Evolutionary conservation across 805 yeast species (phyloP).

Genomic region (Kuraishia molischiana): DNA sequence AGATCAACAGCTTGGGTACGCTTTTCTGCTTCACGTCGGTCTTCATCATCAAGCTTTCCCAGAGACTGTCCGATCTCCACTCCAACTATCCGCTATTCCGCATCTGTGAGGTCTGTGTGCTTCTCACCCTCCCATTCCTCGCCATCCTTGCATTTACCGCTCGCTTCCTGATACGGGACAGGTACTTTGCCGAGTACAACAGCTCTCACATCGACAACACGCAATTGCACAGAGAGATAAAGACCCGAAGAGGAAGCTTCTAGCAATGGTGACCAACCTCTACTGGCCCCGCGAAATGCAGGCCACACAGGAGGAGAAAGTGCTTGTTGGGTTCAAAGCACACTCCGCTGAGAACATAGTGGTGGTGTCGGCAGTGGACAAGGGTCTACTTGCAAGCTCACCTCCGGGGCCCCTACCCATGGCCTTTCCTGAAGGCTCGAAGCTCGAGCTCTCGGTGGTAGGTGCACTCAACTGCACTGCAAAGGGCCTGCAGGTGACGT

Average conservation of each 20-base stretch:
- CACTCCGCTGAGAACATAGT: not conserved
- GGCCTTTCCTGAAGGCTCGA: not conserved
- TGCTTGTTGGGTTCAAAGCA: not conserved
- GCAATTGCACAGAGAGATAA: not conserved
- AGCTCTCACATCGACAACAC: not conserved
- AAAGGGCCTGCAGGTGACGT: not conserved
- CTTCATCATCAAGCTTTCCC: not conserved
- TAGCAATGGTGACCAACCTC: constrained; percentile 4
- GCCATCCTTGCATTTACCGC: not conserved
- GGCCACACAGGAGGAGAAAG: not conserved
- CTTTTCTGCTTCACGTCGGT: too few species aligned
- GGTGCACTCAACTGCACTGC: not conserved
- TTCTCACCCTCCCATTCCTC: not conserved
- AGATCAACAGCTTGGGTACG: too few species aligned
- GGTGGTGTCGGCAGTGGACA: not conserved
- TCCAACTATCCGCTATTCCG: not conserved
- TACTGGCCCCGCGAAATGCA: constrained; percentile 22
- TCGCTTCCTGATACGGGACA: not conserved
- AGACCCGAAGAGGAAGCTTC: constrained; percentile 1
- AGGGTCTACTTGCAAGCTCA: not conserved
- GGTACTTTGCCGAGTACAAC: not conserved
- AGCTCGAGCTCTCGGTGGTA: not conserved
- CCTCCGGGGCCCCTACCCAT: not conserved
- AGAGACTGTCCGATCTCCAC: not conserved
- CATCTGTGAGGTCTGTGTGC: constrained; percentile 1